A percentile compares a stretch with the other conserved stretches of the same genome.
Conservation (phyloP, 257 asterid genomes). For the Ilex asprella region DNA sequence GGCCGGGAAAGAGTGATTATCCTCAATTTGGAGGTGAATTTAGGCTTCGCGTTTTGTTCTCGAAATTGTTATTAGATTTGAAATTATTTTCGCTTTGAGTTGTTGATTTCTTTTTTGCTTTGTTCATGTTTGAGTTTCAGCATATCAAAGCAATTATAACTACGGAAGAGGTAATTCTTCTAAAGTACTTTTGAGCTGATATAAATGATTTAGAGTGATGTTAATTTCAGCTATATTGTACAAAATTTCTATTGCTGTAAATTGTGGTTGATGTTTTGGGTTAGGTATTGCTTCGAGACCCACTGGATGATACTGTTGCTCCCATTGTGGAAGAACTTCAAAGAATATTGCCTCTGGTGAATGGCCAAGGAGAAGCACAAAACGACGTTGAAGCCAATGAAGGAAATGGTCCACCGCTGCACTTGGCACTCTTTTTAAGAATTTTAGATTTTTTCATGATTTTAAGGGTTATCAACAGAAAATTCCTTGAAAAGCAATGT, state of each 20-base stretch:
- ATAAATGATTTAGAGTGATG: neutral
- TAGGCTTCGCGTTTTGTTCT: neutral
- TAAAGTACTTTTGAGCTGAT: neutral
- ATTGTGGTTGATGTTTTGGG: neutral
- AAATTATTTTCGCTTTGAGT: neutral
- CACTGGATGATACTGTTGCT: constrained; percentile 57
- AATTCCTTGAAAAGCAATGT: too few species aligned
- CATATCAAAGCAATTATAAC: constrained; percentile 95
- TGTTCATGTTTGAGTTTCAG: constrained; percentile 30
- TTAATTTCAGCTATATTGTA: neutral
- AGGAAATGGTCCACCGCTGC: constrained; percentile 31
- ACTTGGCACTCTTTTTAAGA: neutral
- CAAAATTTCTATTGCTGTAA: neutral
- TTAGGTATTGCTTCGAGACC: constrained; percentile 81
- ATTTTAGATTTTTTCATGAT: neutral
- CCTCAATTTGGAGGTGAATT: constrained; percentile 70
- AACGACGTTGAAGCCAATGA: constrained; percentile 37
- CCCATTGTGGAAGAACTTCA: constrained; percentile 83
- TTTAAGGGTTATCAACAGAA: too few species aligned
- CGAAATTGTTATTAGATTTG: neutral
- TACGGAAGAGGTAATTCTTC: constrained; percentile 53
- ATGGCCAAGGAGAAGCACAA: constrained; percentile 43
- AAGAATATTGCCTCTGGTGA: constrained; percentile 54
- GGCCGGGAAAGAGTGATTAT: constrained; percentile 79
- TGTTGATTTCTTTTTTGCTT: neutral